Evolutionary conservation across 2,329 filamentous ascomycete species (phyloP), one percentile per base, ranked within the genome.

Genomic region (Stromatinia cepivora): DNA sequence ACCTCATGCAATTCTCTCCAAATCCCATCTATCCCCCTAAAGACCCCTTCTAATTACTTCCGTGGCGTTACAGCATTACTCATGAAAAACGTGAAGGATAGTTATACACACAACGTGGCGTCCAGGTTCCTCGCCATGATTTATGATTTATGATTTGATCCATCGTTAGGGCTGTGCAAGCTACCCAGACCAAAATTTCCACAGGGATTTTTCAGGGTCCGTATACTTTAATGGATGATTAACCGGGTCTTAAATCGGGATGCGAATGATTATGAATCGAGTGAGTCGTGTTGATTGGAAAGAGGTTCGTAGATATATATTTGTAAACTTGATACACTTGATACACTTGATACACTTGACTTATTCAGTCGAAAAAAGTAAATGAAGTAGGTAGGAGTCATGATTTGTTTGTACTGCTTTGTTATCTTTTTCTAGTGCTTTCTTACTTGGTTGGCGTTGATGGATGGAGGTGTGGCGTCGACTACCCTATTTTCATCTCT

Each of bases 81-180:
- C 39, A 17, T 15, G 39, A 15, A 15, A 42, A 54, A 34, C 42
- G 22, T 48, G 58, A 62, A 48, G 42, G 25, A 36, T 11, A 42
- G 31, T 5, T 5, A 62, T 6, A n/a, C 15, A 22, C 62, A 54
- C 46, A 65, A 65, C 46, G 65, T 67, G 65, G 65, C 65, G 54
- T 57, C 34, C 53, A 22, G 65, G 53, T 45, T 45, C 31, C 50
- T 57, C 54, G 53, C 31, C 65, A 42, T 67, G 45, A 61, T n/a
- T n/a, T n/a, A n/a, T n/a, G n/a, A n/a, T n/a, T n/a, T n/a, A 42
- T 67, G 45, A 61, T 39, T 20, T 67, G 54, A 67, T 67, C 65
- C 65, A 67, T 67, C 54, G 42, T 59, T 67, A 67, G 65, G 65
- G 65, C 65, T 67, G 65, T 67, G 65, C 54, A 66, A 36, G 11